These are phyloP conservation scores for Aspergillus tubingensis DNA, from an alignment of 2,329 filamentous ascomycete genomes.

Conservation along the genomic window DNA sequence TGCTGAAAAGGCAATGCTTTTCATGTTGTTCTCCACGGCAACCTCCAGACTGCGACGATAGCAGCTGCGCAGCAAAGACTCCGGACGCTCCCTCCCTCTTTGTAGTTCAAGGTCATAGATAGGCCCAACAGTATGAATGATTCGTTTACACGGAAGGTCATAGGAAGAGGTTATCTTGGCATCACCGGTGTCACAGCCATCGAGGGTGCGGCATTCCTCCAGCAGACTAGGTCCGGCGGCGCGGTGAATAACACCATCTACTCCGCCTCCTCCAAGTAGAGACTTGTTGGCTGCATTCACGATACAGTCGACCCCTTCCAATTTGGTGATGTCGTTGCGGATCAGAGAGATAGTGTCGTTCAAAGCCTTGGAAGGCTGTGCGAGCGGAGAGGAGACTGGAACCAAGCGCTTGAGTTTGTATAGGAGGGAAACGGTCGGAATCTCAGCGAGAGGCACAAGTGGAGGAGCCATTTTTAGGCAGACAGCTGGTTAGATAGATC, in stretches of 20 bases:
- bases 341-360: constrained; percentile 63
- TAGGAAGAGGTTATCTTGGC: constrained; percentile 84
- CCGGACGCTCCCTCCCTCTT: constrained; percentile 36
- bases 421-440: constrained; percentile 56
- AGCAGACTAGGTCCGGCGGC: constrained; percentile 72
- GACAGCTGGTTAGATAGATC: not conserved
- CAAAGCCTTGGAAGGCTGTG: constrained; percentile 53
- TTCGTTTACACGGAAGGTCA: constrained; percentile 69
- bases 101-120: constrained; percentile 59
- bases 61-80: constrained; percentile 58
- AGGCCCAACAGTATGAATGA: constrained; percentile 92
- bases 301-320: constrained; percentile 72
- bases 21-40: constrained; percentile 67
- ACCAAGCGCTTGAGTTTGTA: constrained; percentile 61
- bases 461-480: constrained; percentile 21
- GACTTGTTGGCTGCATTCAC: constrained; percentile 87
- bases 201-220: constrained; percentile 69
- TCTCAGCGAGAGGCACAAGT: constrained; percentile 34
- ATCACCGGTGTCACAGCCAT: constrained; percentile 73
- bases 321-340: constrained; percentile 76
- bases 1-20: constrained; percentile 76
- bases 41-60: constrained; percentile 72
- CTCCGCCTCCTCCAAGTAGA: constrained; percentile 84
- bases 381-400: constrained; percentile 28
- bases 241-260: constrained; percentile 82